A percentile compares a stretch with the other conserved stretches of the same genome.
phyloP scores from a whole-genome alignment of 257 asterid species.

The Ballota nigra region DNA sequence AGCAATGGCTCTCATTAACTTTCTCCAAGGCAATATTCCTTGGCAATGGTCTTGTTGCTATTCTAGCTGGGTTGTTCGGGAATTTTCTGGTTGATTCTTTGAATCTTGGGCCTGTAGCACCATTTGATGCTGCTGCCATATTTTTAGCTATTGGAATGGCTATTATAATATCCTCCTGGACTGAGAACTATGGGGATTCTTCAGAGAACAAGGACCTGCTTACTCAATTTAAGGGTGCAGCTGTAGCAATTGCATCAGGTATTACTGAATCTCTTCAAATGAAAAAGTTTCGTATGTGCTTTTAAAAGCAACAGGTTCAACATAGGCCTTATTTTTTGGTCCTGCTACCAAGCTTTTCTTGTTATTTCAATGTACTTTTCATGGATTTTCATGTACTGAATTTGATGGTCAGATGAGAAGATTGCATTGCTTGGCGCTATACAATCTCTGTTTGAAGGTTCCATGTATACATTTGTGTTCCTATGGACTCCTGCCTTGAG shows the following conservation, averaged over 20 bases:
- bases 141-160: conserved; percentile 93
- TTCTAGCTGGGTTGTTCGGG: conserved; percentile 79
- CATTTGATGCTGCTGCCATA: conserved; percentile 88
- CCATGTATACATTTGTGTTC: conserved; percentile 95
- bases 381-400: conserved; percentile 17
- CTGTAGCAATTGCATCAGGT: conserved; percentile 95
- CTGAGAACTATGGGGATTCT: conserved; percentile 83
- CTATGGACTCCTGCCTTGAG: conserved; percentile 97
- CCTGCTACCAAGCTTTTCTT: too few species aligned
- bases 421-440: conserved; percentile 93
- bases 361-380: too few species aligned
- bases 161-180: conserved; percentile 79
- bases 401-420: conserved; percentile 73
- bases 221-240: conserved; percentile 85
- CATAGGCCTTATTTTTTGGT: too few species aligned
- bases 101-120: conserved; percentile 89
- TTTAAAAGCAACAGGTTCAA: not conserved
- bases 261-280: conserved; percentile 16
- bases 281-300: not conserved
- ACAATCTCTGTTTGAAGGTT: conserved; percentile 94
- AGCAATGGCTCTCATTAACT: conserved; percentile 95
- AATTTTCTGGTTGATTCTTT: conserved; percentile 76
- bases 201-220: conserved; percentile 87
- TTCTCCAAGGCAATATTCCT: conserved; percentile 94
- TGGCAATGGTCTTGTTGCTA: conserved; percentile 94